These are phyloP conservation scores for Cyberlindnera maritima DNA, from an alignment of 805 yeast genomes.

Conservation along the genomic window DNA sequence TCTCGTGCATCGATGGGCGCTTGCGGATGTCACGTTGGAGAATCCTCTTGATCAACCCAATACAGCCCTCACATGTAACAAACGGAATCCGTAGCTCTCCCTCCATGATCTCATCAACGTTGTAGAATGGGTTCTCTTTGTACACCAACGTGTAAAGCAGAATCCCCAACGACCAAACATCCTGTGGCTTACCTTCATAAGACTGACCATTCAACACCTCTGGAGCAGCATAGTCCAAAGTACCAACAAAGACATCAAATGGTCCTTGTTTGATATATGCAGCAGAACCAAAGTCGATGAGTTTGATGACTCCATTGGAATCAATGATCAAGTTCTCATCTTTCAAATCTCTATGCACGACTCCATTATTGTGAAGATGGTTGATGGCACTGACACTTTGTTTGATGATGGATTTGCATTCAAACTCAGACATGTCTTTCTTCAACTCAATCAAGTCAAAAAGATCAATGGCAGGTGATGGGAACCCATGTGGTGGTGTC, in stretches of 20 bases:
- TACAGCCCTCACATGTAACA: constrained; percentile 56
- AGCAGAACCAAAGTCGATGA: constrained; percentile 95
- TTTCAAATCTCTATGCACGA: constrained; percentile 91
- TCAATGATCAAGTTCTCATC: constrained; percentile 94
- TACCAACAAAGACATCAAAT: constrained; percentile 95
- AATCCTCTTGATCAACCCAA: constrained; percentile 59
- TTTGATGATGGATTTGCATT: constrained; percentile 71
- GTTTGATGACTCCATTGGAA: constrained; percentile 71
- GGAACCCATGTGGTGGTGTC: constrained; percentile 84
- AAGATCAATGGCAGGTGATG: constrained; percentile 83
- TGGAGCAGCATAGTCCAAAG: constrained; percentile 96
- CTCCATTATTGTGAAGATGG: constrained; percentile 81
- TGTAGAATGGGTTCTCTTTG: constrained; percentile 94
- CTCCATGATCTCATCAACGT: constrained; percentile 93
- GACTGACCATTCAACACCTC: constrained; percentile 88
- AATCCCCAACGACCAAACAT: constrained; percentile 96
- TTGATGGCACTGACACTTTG: constrained; percentile 78
- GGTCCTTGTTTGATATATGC: constrained; percentile 91
- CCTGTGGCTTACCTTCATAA: constrained; percentile 92
- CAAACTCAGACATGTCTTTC: constrained; percentile 74
- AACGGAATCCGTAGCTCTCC: constrained; percentile 76
- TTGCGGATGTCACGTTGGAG: constrained; percentile 62
- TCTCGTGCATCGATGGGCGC: constrained; percentile 74
- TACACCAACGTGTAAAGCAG: constrained; percentile 83
- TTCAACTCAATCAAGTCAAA: constrained; percentile 90